phyloP scores from a whole-genome alignment of 768 basidiomycete genomes.

The Postia placenta region DNA sequence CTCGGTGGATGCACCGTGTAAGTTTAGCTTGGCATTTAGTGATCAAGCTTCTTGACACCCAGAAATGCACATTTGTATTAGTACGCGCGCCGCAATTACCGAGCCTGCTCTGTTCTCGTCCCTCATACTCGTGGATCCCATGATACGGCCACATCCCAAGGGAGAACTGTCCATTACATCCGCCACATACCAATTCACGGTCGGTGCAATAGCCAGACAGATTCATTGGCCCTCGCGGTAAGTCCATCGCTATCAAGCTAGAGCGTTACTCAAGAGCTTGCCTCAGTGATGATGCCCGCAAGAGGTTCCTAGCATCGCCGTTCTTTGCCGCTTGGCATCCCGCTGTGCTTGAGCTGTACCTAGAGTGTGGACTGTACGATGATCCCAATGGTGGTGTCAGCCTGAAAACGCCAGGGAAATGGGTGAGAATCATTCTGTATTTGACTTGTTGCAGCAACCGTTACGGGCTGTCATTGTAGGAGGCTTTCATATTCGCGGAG shows the following conservation, averaged over 20 bases:
- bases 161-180: background rate
- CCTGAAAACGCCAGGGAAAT: constrained; percentile 62
- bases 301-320: constrained; percentile 40
- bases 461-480: constrained; percentile 20
- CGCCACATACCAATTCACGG: constrained; percentile 12
- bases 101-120: constrained; percentile 64
- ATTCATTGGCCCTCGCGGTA: constrained; percentile 60
- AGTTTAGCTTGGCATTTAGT: constrained; percentile 23
- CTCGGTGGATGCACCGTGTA: constrained; percentile 77
- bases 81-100: constrained; percentile 58
- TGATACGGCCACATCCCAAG: constrained; percentile 32
- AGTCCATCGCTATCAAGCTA: constrained; percentile 2
- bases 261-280: background rate
- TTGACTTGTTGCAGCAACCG: background rate
- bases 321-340: constrained; percentile 76
- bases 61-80: constrained; percentile 19
- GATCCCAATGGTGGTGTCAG: constrained; percentile 34
- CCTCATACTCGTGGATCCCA: constrained; percentile 74
- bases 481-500: constrained; percentile 57
- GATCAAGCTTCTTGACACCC: background rate
- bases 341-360: constrained; percentile 50
- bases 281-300: constrained; percentile 54
- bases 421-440: constrained; percentile 15
- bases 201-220: constrained; percentile 51
- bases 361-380: constrained; percentile 49